These are phyloP conservation scores for Shiraia sp. DNA, from an alignment of 2,329 filamentous ascomycete species.

Conservation along the genomic window DNA sequence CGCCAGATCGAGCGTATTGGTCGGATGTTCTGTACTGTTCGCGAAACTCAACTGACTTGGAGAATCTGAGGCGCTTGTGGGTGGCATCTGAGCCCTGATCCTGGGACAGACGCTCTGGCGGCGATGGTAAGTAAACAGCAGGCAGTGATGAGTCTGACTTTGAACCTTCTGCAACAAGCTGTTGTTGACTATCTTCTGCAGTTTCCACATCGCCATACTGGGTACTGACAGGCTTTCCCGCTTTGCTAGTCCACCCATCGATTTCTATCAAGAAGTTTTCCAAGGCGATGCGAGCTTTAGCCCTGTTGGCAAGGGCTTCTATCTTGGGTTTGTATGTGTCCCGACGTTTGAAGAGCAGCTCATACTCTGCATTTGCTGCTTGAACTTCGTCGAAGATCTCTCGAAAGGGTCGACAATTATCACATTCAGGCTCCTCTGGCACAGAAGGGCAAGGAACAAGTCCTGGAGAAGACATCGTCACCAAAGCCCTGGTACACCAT, in stretches of 20 bases:
- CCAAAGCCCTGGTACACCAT: conserved; percentile 11
- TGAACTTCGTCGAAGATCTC: conserved; percentile 16
- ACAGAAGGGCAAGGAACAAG: conserved; percentile 6
- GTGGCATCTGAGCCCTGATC: too few relatives aligned
- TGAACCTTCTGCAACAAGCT: conserved; percentile 9
- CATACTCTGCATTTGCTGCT: conserved; percentile 16
- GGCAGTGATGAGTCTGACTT: conserved; percentile 8
- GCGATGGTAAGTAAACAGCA: too few relatives aligned
- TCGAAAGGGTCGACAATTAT: conserved; percentile 21
- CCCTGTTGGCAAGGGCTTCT: conserved; percentile 16
- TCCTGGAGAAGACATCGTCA: conserved; percentile 12
- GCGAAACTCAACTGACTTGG: conserved; percentile 20
- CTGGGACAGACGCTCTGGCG: too few relatives aligned
- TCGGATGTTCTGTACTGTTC: conserved; percentile 18
- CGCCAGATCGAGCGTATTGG: conserved; percentile 17
- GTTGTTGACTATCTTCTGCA: conserved; percentile 1
- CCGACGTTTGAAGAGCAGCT: conserved; percentile 12
- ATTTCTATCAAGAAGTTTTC: conserved; percentile 30
- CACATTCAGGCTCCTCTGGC: conserved; percentile 11
- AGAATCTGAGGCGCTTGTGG: conserved; percentile 26
- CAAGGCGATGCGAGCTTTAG: conserved; percentile 19
- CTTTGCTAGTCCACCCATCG: background rate
- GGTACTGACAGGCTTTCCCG: background rate
- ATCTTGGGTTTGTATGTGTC: conserved; percentile 13
- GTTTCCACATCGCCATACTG: background rate